Conservation (phyloP, 805 yeast species). For the Saccharomyces eubayanus region DNA sequence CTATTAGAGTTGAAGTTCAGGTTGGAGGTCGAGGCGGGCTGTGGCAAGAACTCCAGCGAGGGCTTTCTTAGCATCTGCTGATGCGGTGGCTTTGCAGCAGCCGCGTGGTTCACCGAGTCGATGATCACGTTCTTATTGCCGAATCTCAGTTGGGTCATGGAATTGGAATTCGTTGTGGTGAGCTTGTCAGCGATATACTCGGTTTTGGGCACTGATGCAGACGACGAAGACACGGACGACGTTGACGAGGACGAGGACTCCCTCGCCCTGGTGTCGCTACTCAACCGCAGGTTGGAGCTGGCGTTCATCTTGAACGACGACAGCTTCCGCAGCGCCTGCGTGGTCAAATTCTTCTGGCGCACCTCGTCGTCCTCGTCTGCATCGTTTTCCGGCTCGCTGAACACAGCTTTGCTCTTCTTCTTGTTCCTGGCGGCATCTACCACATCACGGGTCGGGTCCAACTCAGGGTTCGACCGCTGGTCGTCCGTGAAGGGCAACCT, state of each 20-base stretch:
- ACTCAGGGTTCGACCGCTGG: conserved; percentile 11
- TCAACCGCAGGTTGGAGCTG: background rate
- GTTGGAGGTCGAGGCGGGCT: conserved; percentile 8
- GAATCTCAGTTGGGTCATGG: conserved; percentile 21
- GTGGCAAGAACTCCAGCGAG: conserved; percentile 15
- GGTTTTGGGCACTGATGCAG: background rate
- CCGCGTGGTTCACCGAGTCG: conserved; percentile 16
- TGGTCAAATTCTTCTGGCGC: conserved; percentile 31
- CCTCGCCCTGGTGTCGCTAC: background rate
- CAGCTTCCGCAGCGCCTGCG: conserved; percentile 34
- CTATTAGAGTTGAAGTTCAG: background rate
- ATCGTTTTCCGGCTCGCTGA: conserved; percentile 10
- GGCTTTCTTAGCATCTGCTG: conserved; percentile 5
- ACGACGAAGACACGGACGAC: background rate
- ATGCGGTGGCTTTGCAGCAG: background rate
- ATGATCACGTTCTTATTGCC: conserved; percentile 26
- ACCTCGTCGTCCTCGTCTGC: conserved; percentile 23
- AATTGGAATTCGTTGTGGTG: conserved; percentile 5
- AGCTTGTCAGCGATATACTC: background rate
- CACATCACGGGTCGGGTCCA: background rate
- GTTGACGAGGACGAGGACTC: background rate
- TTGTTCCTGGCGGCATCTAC: background rate
- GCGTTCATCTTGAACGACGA: conserved; percentile 21
- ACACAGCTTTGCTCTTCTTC: background rate
- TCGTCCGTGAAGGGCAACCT: conserved; percentile 32